Base-by-base conservation (phyloP, 768 basidiomycete genomes). In the Lentinula sp. region DNA sequence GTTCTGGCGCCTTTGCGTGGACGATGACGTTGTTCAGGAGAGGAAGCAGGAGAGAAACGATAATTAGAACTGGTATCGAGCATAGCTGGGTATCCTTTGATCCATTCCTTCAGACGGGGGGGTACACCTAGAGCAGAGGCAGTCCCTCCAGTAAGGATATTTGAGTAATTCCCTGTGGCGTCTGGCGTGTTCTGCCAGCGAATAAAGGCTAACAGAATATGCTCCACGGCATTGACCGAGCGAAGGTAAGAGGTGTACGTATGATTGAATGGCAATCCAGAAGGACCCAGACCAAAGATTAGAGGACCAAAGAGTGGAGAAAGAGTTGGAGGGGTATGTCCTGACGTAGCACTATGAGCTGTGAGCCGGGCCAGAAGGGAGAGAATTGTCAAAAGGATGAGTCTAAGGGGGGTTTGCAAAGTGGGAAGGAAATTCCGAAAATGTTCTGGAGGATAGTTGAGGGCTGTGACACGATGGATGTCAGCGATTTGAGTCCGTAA, bases 231-330 rank as follows among this genome's bases (percentile, higher is more conserved):
- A 39, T 87, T 85, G 4, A 88, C 87, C 15, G 91, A 81, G 49
- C 90, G 87, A 35, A 96, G 83, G 70, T 93, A 98, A 64, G 80
- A 78, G 21, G 77, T 68, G 69, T 91, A 91, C 7, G 84, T 81
- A 58, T 76, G 76, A 59, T 81, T 76, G 74, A 87, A 84, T 7
- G 40, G 40, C 45, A 43, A 21, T 0, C 43, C 45, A 11, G 58
- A 37, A 5, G 65, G 65, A 15, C 63, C 60, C 18, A 95, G 82
- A 57, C 95, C 94, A 65, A 98, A 98, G 51, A 98, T 74, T 28
- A 96, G 77, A 1, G 95, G 93, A 0, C 90, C 91, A 70, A 98
- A 96, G 5, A 96, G 82, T 15, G 92, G 85, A 1, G 95, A 92
- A 42, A 98, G 84, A 1, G 93, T 87, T 18, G 91, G 89, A 0